Evolutionary conservation across 805 yeast species (phyloP), one percentile per base, ranked within the genome.

Genomic region (Saturnispora dispora): DNA sequence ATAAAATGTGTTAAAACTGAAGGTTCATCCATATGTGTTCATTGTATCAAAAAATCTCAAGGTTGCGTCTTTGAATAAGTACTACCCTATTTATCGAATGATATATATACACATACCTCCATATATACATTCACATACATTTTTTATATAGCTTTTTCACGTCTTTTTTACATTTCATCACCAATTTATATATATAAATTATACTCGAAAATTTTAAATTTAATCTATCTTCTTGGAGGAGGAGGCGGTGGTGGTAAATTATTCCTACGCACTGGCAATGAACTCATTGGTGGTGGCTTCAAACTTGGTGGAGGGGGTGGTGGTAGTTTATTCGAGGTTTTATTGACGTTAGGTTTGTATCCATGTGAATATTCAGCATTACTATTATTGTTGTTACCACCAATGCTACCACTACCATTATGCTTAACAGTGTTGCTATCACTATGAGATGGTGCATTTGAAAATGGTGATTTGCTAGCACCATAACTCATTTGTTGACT

Each of bases 21-120:
- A 36, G 62, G 57, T 5, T 51, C 52, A 3, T 44, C 52, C 5
- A 35, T 27, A 28, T 66, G 70, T 49, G 53, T 60, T 30, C 60
- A 62, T 47, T 66, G 70, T 52, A 53, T 61, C 3, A 65, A 62
- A 39, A 66, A 64, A 35, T 58, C 60, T 20, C 47, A 65, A 35
- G 56, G 57, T 23, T 66, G 70, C 53, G 49, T 80, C 83, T 5
- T 80, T 81, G 75, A 71, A 70, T 81, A 74, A 71, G 69, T 85
- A 82, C 63, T 91, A 85, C 58, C 60, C 67, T 45, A 61, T 20
- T 11, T 33, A 25, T 45, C 7, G 35, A 44, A 15, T 10, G 13
- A 44, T 44, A 18, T 27, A 44, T 27, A 8, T 44, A 27, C n/a
- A 17, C 58, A 1, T 78, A 85, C 7, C 5, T 20, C 18, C 10